A percentile compares a stretch with the other conserved stretches of the same genome.
phyloP scores from a whole-genome alignment of 2,329 filamentous ascomycete species.

The Cercospora sp. region DNA sequence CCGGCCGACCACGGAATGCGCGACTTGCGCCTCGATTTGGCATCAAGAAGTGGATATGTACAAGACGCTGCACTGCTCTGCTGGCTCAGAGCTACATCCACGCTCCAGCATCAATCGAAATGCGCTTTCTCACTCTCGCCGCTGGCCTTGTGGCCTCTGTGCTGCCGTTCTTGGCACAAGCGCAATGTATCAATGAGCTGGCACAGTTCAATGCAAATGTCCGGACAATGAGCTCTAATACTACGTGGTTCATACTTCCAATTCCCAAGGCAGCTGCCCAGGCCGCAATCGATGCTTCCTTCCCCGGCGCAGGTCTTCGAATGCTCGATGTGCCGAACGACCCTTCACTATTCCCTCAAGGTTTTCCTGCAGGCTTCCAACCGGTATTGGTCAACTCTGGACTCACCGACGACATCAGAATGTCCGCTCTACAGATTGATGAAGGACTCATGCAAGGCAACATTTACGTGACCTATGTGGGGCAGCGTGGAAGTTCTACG shows the following conservation, averaged over 20 bases:
- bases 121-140: neutral
- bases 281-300: constrained; percentile 23
- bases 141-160: neutral
- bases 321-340: constrained; percentile 25
- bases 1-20: neutral
- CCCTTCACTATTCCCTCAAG: constrained; percentile 25
- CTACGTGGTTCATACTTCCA: constrained; percentile 28
- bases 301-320: constrained; percentile 14
- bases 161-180: neutral
- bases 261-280: constrained; percentile 25
- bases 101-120: neutral
- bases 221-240: constrained; percentile 25
- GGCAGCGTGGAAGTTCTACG: constrained; percentile 11
- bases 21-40: neutral
- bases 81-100: neutral
- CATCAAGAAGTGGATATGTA: neutral
- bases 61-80: neutral
- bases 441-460: constrained; percentile 18
- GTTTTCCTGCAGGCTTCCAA: constrained; percentile 27
- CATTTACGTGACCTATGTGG: constrained; percentile 26
- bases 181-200: constrained; percentile 30
- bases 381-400: constrained; percentile 24
- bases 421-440: constrained; percentile 29
- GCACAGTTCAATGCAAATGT: constrained; percentile 25
- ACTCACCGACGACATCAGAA: constrained; percentile 27